Percentiles rank a stretch among this genome's conserved stretches.
Evolutionary conservation across 2,329 filamentous ascomycete genomes (phyloP).

Genomic region (Sporothrix brunneoviolacea): DNA sequence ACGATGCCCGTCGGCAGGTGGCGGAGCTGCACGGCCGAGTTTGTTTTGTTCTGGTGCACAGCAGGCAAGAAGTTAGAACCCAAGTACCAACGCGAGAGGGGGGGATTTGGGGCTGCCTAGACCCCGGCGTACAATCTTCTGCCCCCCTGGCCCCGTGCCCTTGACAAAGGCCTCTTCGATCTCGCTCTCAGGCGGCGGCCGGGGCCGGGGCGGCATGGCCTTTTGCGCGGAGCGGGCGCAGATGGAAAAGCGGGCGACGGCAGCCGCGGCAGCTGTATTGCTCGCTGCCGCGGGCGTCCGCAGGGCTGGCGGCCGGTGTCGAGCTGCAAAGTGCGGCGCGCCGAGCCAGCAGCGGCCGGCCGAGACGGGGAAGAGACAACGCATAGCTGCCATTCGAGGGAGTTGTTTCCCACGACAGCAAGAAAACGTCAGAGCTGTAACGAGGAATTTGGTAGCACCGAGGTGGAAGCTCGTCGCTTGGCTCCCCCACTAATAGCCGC

Average conservation of each 20-base stretch:
- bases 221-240: background rate
- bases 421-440: too few relatives aligned
- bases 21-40: constrained; percentile 85
- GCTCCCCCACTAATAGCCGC: too few relatives aligned
- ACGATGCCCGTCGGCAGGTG: constrained; percentile 88
- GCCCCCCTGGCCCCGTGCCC: constrained; percentile 85
- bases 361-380: too few relatives aligned
- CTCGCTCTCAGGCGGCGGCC: constrained; percentile 66
- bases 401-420: background rate
- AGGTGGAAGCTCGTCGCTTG: too few relatives aligned
- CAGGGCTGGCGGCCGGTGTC: too few relatives aligned
- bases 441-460: too few relatives aligned
- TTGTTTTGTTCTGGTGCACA: constrained; percentile 75
- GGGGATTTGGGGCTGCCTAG: too few relatives aligned
- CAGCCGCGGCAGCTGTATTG: background rate
- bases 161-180: constrained; percentile 83
- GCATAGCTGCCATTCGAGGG: too few relatives aligned
- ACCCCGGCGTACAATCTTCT: constrained; percentile 81
- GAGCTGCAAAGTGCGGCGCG: background rate
- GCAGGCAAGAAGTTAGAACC: background rate
- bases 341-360: background rate
- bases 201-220: constrained; percentile 66
- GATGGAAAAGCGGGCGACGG: background rate
- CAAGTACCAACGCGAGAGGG: constrained; percentile 1
- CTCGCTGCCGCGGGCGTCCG: too few relatives aligned